Conservation (phyloP, 2,329 filamentous ascomycete genomes). For the Arthrobotrys conoides region DNA sequence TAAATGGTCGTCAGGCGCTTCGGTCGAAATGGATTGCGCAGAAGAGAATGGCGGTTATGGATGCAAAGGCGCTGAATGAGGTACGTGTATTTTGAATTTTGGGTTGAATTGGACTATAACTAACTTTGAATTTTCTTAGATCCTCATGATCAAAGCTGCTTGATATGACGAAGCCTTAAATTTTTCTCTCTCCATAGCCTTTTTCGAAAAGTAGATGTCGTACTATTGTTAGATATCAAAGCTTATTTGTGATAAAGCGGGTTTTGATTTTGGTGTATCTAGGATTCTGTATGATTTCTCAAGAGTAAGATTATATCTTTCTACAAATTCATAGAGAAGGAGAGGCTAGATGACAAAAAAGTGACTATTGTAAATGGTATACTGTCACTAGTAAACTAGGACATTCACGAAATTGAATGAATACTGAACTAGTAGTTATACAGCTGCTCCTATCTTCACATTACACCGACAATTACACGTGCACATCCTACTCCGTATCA, state of each 20-base stretch:
- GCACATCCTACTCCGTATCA: too few species aligned
- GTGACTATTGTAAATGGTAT: too few species aligned
- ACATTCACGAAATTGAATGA: too few species aligned
- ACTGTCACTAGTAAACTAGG: too few species aligned
- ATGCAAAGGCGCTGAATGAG: conserved; percentile 87
- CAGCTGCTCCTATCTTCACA: too few species aligned
- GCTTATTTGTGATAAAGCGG: neutral
- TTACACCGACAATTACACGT: too few species aligned
- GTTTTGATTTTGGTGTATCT: neutral
- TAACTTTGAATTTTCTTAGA: conserved; percentile 29
- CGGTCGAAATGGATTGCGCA: conserved; percentile 87
- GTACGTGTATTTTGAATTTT: neutral
- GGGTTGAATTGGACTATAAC: neutral
- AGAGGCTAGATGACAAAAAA: too few species aligned
- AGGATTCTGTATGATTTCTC: too few species aligned
- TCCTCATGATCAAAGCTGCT: conserved; percentile 57
- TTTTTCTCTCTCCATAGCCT: neutral
- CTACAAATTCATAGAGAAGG: too few species aligned
- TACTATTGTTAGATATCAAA: neutral
- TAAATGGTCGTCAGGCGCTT: conserved; percentile 78
- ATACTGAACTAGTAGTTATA: too few species aligned
- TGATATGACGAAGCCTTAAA: neutral
- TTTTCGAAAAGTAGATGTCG: conserved; percentile 10
- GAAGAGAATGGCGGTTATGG: conserved; percentile 85
- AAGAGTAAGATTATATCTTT: too few species aligned